Conservation (phyloP, 306 rosid genomes). For the Prosopis cineraria region DNA sequence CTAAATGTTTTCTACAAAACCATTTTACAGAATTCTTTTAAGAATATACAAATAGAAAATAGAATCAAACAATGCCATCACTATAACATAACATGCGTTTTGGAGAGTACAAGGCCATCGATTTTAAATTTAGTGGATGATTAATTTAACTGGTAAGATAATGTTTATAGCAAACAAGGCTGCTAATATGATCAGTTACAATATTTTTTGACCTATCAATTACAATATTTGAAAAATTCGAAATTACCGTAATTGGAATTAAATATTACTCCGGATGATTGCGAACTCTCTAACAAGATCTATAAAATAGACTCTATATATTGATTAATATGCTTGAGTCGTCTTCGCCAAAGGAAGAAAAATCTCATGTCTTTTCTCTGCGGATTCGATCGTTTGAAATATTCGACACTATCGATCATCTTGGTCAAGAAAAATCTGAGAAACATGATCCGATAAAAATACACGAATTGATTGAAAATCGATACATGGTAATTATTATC, state of each 20-base stretch:
- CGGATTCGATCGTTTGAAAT: conserved; percentile 6
- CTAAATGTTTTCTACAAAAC: too few species aligned
- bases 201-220: too few species aligned
- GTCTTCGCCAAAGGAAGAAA: neutral
- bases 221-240: neutral
- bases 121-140: neutral
- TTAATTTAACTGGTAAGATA: neutral
- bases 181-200: neutral
- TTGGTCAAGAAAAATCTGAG: neutral
- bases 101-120: neutral
- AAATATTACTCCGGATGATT: neutral
- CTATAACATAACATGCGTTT: neutral
- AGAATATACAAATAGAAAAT: too few species aligned
- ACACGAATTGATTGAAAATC: conserved; percentile 7
- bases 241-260: neutral
- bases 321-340: neutral
- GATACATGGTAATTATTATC: neutral
- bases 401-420: neutral
- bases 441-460: conserved; percentile 27
- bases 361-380: neutral
- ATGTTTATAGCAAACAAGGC: neutral
- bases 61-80: neutral
- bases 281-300: neutral
- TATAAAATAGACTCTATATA: neutral
- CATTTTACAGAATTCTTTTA: too few species aligned